These are phyloP conservation scores for Santalum album DNA, from an alignment of 164 flowering plant species.

Conservation along the genomic window DNA sequence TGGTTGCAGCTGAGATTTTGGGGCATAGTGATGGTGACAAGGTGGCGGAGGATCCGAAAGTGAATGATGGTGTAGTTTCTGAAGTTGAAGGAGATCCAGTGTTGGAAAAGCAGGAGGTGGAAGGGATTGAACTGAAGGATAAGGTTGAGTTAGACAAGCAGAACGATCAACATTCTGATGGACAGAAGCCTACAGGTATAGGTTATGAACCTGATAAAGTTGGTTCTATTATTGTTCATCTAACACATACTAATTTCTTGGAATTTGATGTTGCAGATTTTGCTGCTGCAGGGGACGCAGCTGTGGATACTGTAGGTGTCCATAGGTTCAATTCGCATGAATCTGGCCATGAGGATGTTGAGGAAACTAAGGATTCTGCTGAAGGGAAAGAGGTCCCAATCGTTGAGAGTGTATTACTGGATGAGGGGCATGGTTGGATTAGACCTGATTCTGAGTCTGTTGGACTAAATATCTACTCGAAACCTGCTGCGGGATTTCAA, in stretches of 20 bases:
- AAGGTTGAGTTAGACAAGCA: conserved; percentile 8
- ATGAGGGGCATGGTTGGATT: conserved; percentile 16
- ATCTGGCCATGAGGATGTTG: conserved; percentile 23
- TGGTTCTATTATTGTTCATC: conserved; percentile 1
- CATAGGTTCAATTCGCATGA: conserved; percentile 11
- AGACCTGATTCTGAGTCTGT: conserved; percentile 6
- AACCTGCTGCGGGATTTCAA: background rate
- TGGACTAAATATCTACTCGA: conserved; percentile 9
- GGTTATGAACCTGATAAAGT: background rate
- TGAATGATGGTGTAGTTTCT: background rate
- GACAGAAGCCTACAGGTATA: background rate
- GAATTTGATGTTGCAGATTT: conserved; percentile 11
- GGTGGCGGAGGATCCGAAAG: background rate
- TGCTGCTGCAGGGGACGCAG: conserved; percentile 18
- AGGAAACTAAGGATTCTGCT: conserved; percentile 14
- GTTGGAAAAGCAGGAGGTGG: background rate
- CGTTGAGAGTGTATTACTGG: conserved; percentile 14
- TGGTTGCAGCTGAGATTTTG: conserved; percentile 1
- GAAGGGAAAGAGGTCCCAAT: conserved; percentile 11
- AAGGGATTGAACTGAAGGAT: conserved; percentile 6
- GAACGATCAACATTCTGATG: conserved; percentile 11
- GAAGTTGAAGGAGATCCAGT: conserved; percentile 5
- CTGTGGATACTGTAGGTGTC: conserved; percentile 15
- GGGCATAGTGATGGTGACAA: conserved; percentile 5
- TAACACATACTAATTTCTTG: conserved; percentile 10